Evolutionary conservation across 1,284 basidiomycete genomes (phyloP).

Genomic region (Sporisorium sorghi): DNA sequence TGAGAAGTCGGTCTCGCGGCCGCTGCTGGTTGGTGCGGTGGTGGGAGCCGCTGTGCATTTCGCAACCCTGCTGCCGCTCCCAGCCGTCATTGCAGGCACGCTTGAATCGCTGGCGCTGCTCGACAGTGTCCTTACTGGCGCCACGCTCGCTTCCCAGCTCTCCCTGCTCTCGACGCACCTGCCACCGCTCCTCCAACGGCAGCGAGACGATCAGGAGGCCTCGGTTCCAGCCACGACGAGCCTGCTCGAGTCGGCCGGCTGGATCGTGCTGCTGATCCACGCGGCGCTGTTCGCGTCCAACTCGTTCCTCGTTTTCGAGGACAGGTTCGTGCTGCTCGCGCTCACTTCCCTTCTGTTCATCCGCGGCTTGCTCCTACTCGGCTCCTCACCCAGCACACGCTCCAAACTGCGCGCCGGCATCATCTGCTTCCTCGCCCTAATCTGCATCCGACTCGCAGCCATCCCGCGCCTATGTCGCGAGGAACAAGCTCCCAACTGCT

Average conservation of each 20-base stretch:
- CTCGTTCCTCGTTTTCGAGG: constrained; percentile 96
- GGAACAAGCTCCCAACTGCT: constrained; percentile 88
- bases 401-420: constrained; percentile 81
- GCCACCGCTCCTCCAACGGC: background rate
- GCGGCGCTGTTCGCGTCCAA: constrained; percentile 72
- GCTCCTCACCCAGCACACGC: constrained; percentile 70
- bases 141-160: constrained; percentile 18
- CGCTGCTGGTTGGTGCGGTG: constrained; percentile 12
- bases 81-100: background rate
- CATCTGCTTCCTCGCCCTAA: constrained; percentile 77
- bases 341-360: constrained; percentile 71
- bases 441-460: constrained; percentile 80
- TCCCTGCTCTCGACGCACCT: constrained; percentile 13
- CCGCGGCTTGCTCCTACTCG: constrained; percentile 29
- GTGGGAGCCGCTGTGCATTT: background rate
- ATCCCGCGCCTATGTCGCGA: constrained; percentile 88
- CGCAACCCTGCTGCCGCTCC: background rate
- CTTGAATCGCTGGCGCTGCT: constrained; percentile 17
- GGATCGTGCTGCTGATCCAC: constrained; percentile 41
- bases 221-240: constrained; percentile 12
- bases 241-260: constrained; percentile 26
- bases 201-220: too few relatives aligned
- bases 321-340: constrained; percentile 75
- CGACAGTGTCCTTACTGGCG: constrained; percentile 30
- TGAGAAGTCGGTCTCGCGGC: background rate